Conservation (phyloP, 2,329 filamentous ascomycete genomes). For the Bipolaris sorokiniana region DNA sequence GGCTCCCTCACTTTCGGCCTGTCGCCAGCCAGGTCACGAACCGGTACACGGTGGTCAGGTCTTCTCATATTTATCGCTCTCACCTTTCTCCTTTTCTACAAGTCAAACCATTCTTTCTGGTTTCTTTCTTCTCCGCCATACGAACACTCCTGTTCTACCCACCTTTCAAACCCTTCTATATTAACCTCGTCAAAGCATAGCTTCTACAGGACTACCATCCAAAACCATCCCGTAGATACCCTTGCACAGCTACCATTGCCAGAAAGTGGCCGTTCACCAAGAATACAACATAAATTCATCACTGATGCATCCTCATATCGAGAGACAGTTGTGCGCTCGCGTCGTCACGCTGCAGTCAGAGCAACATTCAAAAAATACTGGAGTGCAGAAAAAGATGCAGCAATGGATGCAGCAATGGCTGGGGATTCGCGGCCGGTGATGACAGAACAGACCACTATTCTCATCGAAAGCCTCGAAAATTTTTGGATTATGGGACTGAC, state of each 20-base stretch:
- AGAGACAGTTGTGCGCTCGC: constrained; percentile 59
- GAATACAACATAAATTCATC: constrained; percentile 3
- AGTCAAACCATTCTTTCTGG: constrained; percentile 6
- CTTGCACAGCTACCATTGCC: background rate
- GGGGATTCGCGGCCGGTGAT: background rate
- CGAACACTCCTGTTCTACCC: constrained; percentile 21
- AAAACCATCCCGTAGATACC: background rate
- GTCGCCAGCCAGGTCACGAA: constrained; percentile 14
- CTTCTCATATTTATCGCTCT: constrained; percentile 19
- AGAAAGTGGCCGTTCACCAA: background rate
- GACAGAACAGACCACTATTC: background rate
- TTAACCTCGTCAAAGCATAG: background rate
- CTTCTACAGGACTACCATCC: background rate
- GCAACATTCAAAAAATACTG: constrained; percentile 77
- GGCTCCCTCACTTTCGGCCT: constrained; percentile 11
- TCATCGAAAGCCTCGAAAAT: background rate
- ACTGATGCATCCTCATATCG: background rate
- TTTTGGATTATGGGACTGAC: constrained; percentile 5
- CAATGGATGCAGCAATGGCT: background rate
- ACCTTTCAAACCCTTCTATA: constrained; percentile 21
- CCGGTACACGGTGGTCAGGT: constrained; percentile 21
- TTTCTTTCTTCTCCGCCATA: constrained; percentile 17
- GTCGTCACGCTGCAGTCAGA: constrained; percentile 70
- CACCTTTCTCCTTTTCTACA: constrained; percentile 17
- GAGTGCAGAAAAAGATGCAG: constrained; percentile 62